Evolutionary conservation across 202 grass and related monocot genomes (phyloP).

Genomic region (Bolboschoenoplectus hybrid): DNA sequence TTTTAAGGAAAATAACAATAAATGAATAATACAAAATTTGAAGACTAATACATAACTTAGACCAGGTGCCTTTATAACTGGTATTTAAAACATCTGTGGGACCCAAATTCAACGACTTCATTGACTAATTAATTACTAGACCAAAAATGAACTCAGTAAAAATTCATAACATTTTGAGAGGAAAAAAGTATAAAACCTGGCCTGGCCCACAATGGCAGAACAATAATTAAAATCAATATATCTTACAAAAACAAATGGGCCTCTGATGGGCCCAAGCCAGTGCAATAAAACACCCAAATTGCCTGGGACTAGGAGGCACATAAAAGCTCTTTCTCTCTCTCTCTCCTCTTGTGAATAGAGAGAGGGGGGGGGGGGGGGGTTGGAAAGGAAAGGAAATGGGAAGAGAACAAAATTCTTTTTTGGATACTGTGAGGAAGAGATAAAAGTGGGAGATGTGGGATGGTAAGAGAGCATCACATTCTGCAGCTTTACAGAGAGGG

Average conservation of each 20-base stretch:
- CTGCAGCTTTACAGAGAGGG: constrained; percentile 37
- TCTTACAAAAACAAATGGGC: neutral
- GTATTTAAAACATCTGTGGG: neutral
- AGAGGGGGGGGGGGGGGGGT: neutral
- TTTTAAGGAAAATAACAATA: constrained; percentile 49
- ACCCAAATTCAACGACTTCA: neutral
- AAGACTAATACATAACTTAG: neutral
- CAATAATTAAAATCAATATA: constrained; percentile 8
- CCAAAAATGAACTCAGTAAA: neutral
- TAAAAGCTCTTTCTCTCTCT: neutral
- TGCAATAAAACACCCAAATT: constrained; percentile 10
- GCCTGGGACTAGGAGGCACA: neutral
- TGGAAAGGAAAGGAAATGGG: neutral
- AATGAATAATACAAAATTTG: neutral
- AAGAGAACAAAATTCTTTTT: constrained; percentile 29
- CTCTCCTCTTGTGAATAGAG: neutral
- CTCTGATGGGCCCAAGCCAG: neutral
- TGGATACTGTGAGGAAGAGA: constrained; percentile 36
- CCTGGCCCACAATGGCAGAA: neutral
- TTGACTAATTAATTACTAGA: constrained; percentile 25
- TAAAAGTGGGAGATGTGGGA: constrained; percentile 14
- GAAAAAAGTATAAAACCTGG: neutral
- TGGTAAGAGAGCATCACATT: constrained; percentile 36
- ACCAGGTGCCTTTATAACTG: neutral
- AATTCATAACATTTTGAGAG: neutral